These are phyloP conservation scores for Cytospora schulzeri DNA, from an alignment of 2,329 filamentous ascomycete genomes.

Conservation along the genomic window DNA sequence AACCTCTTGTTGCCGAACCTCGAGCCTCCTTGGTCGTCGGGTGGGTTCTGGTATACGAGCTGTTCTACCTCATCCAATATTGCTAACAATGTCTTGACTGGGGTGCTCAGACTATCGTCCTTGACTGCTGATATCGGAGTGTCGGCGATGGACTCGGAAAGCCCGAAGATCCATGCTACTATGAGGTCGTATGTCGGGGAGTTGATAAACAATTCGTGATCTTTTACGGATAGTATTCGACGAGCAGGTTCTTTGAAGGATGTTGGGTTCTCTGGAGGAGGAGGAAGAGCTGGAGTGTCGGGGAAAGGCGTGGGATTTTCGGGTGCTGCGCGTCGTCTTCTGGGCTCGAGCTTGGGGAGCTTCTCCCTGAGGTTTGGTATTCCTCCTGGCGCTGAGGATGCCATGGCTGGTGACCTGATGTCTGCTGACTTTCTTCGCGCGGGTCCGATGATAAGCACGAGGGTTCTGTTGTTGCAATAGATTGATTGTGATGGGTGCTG, in stretches of 20 bases:
- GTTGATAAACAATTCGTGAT: constrained; percentile 79
- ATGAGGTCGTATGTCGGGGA: constrained; percentile 78
- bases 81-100: constrained; percentile 64
- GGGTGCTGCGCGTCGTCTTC: constrained; percentile 54
- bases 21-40: constrained; percentile 83
- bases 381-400: constrained; percentile 25
- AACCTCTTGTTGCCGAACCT: constrained; percentile 96
- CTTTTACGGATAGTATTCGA: constrained; percentile 77
- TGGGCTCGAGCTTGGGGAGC: constrained; percentile 69
- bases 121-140: constrained; percentile 65
- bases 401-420: constrained; percentile 24
- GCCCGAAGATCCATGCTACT: constrained; percentile 80
- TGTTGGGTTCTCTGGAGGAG: constrained; percentile 62
- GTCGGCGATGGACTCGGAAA: constrained; percentile 79
- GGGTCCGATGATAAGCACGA: too few species aligned
- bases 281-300: constrained; percentile 71
- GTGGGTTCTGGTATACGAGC: constrained; percentile 70
- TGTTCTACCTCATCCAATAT: constrained; percentile 72
- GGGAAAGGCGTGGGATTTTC: constrained; percentile 67
- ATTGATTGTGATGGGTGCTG: background rate
- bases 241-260: constrained; percentile 69
- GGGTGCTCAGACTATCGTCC: constrained; percentile 57
- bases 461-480: background rate
- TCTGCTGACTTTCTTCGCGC: background rate
- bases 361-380: constrained; percentile 57